Evolutionary conservation across 169 alveolate genomes (phyloP).

Genomic region (Plasmodium falciparum): DNA sequence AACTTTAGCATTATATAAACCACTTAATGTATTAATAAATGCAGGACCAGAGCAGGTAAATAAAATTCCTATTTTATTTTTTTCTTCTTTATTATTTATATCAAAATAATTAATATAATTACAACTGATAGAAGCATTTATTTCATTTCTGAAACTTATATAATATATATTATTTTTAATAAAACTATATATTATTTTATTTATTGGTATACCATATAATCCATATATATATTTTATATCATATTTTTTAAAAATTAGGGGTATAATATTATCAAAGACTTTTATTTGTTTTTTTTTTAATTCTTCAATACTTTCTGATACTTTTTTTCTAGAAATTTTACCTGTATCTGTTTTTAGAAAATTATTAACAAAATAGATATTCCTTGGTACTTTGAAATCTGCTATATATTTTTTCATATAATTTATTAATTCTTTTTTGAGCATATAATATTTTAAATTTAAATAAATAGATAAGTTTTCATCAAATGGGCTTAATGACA

Average conservation of each 20-base stretch:
- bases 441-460: conserved; percentile 17
- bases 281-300: conserved; percentile 18
- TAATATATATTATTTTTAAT: conserved; percentile 29
- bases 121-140: conserved; percentile 64
- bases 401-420: conserved; percentile 30
- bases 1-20: conserved; percentile 55
- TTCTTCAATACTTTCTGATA: conserved; percentile 34
- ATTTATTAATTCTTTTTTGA: conserved; percentile 6
- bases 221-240: conserved; percentile 58
- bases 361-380: conserved; percentile 63
- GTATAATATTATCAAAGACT: conserved; percentile 33
- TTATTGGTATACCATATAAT: conserved; percentile 64
- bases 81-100: conserved; percentile 20
- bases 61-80: conserved; percentile 60
- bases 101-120: conserved; percentile 60
- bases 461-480: conserved; percentile 4
- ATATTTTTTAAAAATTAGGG: conserved; percentile 49
- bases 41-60: conserved; percentile 74
- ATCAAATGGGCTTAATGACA: conserved; percentile 9
- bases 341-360: conserved; percentile 74
- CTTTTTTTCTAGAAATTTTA: conserved; percentile 55
- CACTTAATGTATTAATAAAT: conserved; percentile 69
- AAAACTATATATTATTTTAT: conserved; percentile 49
- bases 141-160: conserved; percentile 74
- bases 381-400: conserved; percentile 63